Percentiles rank a stretch among this genome's conserved stretches.
These are phyloP conservation scores for Phytophthora pini DNA, from an alignment of 352 stramenopile species.

Conservation along the genomic window DNA sequence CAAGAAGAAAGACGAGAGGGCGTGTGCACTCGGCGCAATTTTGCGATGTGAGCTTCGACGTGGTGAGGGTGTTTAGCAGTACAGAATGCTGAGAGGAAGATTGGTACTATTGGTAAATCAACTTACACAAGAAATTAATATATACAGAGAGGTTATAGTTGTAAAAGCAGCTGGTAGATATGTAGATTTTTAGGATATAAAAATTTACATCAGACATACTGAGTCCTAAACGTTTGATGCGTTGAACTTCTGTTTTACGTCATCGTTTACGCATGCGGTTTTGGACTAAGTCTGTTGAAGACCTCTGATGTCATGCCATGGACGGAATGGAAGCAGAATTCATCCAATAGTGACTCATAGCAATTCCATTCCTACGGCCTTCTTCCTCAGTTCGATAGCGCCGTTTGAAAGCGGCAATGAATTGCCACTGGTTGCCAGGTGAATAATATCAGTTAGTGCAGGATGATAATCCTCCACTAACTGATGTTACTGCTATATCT, in stretches of 20 bases:
- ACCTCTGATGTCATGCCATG: too few relatives aligned
- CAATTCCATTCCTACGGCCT: too few relatives aligned
- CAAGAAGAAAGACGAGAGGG: not conserved
- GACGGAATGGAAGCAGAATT: too few relatives aligned
- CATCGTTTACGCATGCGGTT: slow-evolving; percentile 31
- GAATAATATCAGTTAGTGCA: too few relatives aligned
- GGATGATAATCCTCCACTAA: too few relatives aligned
- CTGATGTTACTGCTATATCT: too few relatives aligned
- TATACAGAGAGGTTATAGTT: not conserved
- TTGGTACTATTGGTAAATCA: not conserved
- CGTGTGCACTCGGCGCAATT: slow-evolving; percentile 19
- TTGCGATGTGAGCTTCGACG: slow-evolving; percentile 28
- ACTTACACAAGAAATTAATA: not conserved
- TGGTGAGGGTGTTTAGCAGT: not conserved
- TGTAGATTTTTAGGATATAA: not conserved
- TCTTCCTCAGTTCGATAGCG: too few relatives aligned
- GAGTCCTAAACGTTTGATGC: not conserved
- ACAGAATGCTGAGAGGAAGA: not conserved
- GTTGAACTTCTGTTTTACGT: slow-evolving; percentile 39
- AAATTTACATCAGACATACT: not conserved
- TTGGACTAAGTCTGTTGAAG: not conserved
- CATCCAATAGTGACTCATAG: too few relatives aligned
- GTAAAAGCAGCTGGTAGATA: not conserved
- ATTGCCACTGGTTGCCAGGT: too few relatives aligned
- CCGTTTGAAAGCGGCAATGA: too few relatives aligned